Evolutionary conservation across 352 stramenopile genomes (phyloP).

Genomic region (Globisporangium rhizosaccharum): DNA sequence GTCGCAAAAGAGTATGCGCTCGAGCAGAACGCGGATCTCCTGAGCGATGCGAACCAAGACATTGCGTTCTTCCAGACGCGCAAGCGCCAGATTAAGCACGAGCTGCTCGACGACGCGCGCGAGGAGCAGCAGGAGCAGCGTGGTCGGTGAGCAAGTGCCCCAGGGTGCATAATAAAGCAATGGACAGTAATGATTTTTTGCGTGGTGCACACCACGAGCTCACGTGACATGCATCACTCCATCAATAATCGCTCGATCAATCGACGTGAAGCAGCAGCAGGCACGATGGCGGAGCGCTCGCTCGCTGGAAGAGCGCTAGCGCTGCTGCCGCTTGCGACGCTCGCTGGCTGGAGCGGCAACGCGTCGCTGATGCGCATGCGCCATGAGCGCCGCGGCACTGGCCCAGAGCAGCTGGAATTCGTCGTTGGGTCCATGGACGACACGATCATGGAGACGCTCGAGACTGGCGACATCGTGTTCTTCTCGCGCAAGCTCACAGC

Average conservation of each 20-base stretch:
- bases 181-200: neutral
- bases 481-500: conserved; percentile 71
- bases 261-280: neutral
- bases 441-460: conserved; percentile 81
- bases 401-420: conserved; percentile 48
- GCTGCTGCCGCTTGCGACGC: conserved; percentile 51
- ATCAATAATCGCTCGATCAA: neutral
- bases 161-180: neutral
- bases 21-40: conserved; percentile 9
- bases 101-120: conserved; percentile 13
- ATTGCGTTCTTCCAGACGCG: conserved; percentile 42
- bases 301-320: conserved; percentile 34
- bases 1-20: conserved; percentile 30
- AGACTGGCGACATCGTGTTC: conserved; percentile 78
- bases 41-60: conserved; percentile 32
- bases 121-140: neutral
- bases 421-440: conserved; percentile 80
- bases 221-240: too few relatives aligned
- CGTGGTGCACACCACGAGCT: too few relatives aligned
- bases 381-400: conserved; percentile 27
- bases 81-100: conserved; percentile 30
- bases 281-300: conserved; percentile 16
- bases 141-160: neutral
- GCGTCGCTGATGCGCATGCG: conserved; percentile 46
- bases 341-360: conserved; percentile 69